A percentile compares a stretch with the other conserved stretches of the same genome.
Evolutionary conservation across 345 rosid species (phyloP).

Genomic region (Populus ilicifolia): DNA sequence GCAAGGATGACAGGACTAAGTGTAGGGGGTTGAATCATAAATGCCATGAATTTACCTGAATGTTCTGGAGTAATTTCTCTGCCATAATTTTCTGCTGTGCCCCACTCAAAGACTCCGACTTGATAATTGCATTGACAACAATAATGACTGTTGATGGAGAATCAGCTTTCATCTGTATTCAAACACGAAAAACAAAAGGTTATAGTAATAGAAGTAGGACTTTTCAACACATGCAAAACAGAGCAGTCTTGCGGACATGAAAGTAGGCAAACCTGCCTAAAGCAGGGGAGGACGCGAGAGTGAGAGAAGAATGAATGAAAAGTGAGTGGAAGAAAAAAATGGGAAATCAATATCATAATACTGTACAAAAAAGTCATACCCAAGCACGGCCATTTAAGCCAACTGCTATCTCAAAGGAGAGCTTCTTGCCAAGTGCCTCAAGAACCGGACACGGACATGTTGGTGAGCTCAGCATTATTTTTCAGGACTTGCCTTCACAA

Average conservation of each 20-base stretch:
- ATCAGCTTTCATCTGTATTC: constrained; percentile 47
- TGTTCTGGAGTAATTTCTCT: constrained; percentile 60
- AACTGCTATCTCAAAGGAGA: constrained; percentile 71
- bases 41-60: constrained; percentile 19
- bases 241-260: background rate
- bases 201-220: background rate
- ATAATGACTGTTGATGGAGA: constrained; percentile 56
- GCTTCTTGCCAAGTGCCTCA: constrained; percentile 72
- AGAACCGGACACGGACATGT: constrained; percentile 75
- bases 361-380: constrained; percentile 35
- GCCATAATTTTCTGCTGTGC: constrained; percentile 75
- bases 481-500: constrained; percentile 69
- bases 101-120: constrained; percentile 59
- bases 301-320: background rate
- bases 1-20: background rate
- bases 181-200: background rate
- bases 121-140: constrained; percentile 63
- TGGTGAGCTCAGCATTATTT: constrained; percentile 62
- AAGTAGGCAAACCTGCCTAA: background rate
- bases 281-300: background rate
- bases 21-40: background rate
- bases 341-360: background rate
- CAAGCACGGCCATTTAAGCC: constrained; percentile 81
- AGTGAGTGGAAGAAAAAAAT: background rate
- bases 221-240: background rate